These are phyloP conservation scores for Psilocybe subaeruginosa DNA, from an alignment of 768 basidiomycete genomes.

Conservation along the genomic window DNA sequence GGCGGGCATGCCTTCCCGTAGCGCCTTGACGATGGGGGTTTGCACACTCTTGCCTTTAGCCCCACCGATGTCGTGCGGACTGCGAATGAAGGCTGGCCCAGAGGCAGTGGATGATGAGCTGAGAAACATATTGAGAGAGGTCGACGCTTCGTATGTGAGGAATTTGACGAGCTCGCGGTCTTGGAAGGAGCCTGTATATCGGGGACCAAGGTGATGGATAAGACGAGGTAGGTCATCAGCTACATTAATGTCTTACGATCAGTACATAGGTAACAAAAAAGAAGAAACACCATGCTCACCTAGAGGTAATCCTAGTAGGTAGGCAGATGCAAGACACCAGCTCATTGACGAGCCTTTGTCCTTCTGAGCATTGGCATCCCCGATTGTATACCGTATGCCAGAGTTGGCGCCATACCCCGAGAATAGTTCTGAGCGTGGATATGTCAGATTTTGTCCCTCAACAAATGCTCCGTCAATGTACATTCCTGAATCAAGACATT, in stretches of 20 bases:
- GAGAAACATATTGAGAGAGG: conserved; percentile 82
- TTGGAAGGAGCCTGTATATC: conserved; percentile 78
- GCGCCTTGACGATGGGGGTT: conserved; percentile 45
- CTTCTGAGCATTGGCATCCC: conserved; percentile 38
- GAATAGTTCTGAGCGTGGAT: conserved; percentile 50
- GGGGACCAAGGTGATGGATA: conserved; percentile 81
- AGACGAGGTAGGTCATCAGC: conserved; percentile 75
- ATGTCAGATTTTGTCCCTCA: conserved; percentile 64
- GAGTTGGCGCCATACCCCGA: conserved; percentile 3
- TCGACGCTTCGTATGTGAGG: conserved; percentile 83
- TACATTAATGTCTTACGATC: conserved; percentile 22
- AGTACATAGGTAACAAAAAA: not conserved
- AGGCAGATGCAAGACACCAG: conserved; percentile 73
- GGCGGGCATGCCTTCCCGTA: conserved; percentile 45
- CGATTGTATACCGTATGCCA: conserved; percentile 48
- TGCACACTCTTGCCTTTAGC: not conserved
- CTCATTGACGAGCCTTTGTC: conserved; percentile 38
- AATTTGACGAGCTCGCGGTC: conserved; percentile 70
- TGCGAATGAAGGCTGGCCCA: not conserved
- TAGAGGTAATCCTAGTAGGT: conserved; percentile 60
- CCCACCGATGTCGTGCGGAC: not conserved
- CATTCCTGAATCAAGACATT: conserved; percentile 47
- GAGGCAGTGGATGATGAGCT: conserved; percentile 38
- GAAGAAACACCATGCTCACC: conserved; percentile 37
- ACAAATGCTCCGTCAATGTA: conserved; percentile 74